Evolutionary conservation across 2,329 filamentous ascomycete species (phyloP), one percentile per base, ranked within the genome.

Genomic region (Alternaria sp.): DNA sequence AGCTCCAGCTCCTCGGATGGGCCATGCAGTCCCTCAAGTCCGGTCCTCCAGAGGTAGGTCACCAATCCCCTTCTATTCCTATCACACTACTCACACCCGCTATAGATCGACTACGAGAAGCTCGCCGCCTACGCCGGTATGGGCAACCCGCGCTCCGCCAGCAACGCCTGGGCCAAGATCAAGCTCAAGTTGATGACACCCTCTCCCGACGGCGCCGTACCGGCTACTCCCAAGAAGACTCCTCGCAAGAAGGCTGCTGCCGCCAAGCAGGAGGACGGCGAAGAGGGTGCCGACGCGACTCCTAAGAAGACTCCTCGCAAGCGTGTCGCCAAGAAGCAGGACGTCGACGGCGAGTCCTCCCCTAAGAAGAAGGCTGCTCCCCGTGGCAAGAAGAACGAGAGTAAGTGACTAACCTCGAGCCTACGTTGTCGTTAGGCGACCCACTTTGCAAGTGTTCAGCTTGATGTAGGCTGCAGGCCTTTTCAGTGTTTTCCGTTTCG

Each of bases 1-100:
- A 80, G 68, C 70, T 78, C 15, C 69, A 78, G 58, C 64, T 80
- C 55, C 74, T 80, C 7, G 65, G 71, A 14, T 79, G 71, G 71
- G 78, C 76, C 8, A 79, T 79, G 76, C 73, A 75, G 70, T 79
- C 73, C 2, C 70, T 79, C 65, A 80, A 79, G 71, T 75, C 75
- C 12, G 77, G 76, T 18, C 75, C 77, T 25, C 78, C 77, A 5
- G 78, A 80, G 26, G 76, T 77, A 65, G 9, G 67, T 58, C 10
- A 23, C 18, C 44, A 20, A 0, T 18, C 7, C 12, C 6, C 10
- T 5, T 46, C 6, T 25, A 14, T 3, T 44, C 9, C 10, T 23
- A 23, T 12, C 44, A n/a, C 30, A 44, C 44, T n/a, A 56, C 58
- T 70, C 6, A 73, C 50, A 51, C 9, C 7, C n/a, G n/a, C 5